Percentiles rank a stretch among this genome's conserved stretches.
These are phyloP conservation scores for Paratinospora sagittata DNA, from an alignment of 164 flowering plant genomes.

Conservation along the genomic window DNA sequence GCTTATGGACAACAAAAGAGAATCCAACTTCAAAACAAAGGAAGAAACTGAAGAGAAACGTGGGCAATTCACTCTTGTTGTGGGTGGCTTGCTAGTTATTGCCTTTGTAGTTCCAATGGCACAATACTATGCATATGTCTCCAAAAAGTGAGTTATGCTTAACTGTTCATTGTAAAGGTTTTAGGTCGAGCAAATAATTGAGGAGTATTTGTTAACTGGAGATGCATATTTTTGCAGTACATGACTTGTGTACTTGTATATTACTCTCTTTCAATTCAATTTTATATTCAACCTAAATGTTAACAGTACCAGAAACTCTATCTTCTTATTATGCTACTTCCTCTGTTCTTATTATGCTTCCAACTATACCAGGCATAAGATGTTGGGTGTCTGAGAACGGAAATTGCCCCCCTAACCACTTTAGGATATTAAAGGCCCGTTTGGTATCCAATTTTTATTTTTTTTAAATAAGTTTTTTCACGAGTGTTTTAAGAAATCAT, in stretches of 20 bases:
- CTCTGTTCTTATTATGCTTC: not conserved
- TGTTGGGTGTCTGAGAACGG: not conserved
- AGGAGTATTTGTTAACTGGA: conserved; percentile 3
- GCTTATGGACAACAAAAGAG: conserved; percentile 73
- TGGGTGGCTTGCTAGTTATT: conserved; percentile 91
- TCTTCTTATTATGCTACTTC: too few relatives aligned
- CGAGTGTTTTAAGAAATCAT: too few relatives aligned
- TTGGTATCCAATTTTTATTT: too few relatives aligned
- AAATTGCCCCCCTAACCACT: not conserved
- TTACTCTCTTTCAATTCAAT: not conserved
- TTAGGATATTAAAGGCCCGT: not conserved
- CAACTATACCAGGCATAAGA: not conserved
- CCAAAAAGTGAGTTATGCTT: conserved; percentile 30
- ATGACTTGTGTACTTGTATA: not conserved
- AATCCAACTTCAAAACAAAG: conserved; percentile 84
- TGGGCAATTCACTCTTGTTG: conserved; percentile 90
- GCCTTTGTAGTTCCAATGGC: conserved; percentile 99
- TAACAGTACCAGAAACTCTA: not conserved
- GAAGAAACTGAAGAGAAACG: conserved; percentile 98
- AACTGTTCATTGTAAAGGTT: conserved; percentile 15
- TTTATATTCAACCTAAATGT: too few relatives aligned
- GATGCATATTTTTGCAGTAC: not conserved
- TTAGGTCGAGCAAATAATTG: conserved; percentile 13
- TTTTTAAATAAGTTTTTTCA: too few relatives aligned
- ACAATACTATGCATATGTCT: conserved; percentile 94